A percentile compares a stretch with the other conserved stretches of the same genome.
Conservation (phyloP, 1,139 yeast genomes). For the Zygosaccharomyces pseudobailii region DNA sequence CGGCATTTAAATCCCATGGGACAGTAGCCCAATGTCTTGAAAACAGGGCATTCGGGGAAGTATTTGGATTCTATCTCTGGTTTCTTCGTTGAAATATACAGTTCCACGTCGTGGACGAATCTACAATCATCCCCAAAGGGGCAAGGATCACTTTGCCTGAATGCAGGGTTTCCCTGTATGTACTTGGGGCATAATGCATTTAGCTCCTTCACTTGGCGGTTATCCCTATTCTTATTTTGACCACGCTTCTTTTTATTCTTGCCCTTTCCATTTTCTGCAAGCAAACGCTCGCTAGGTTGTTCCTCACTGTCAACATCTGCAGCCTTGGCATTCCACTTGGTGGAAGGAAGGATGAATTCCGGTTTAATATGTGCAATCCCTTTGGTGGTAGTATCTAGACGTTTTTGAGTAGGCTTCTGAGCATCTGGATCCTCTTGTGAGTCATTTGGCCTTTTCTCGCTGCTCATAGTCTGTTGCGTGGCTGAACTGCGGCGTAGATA, state of each 20-base stretch:
- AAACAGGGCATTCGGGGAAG: conserved; percentile 76
- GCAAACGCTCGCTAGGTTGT: conserved; percentile 36
- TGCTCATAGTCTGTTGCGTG: conserved; percentile 3
- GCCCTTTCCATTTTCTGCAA: conserved; percentile 26
- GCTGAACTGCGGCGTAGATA: not conserved
- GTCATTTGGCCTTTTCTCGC: conserved; percentile 9
- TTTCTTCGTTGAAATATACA: conserved; percentile 61
- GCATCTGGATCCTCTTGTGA: not conserved
- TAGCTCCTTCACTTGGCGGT: conserved; percentile 63
- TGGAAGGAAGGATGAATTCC: conserved; percentile 45
- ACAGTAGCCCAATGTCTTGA: conserved; percentile 75
- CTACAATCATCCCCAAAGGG: conserved; percentile 71
- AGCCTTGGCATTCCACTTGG: conserved; percentile 11
- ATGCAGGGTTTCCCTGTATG: conserved; percentile 42
- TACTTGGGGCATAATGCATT: conserved; percentile 63
- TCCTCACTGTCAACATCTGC: conserved; percentile 43
- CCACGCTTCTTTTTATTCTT: conserved; percentile 61
- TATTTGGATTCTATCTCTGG: conserved; percentile 50
- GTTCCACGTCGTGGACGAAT: conserved; percentile 66
- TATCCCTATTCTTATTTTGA: conserved; percentile 83
- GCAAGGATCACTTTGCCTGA: conserved; percentile 44
- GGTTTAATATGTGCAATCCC: conserved; percentile 67
- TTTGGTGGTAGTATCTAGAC: conserved; percentile 26
- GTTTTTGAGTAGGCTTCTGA: conserved; percentile 6
- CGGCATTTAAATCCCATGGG: conserved; percentile 91